Conservation (phyloP, 2,329 filamentous ascomycete genomes). For the Tolypocladium inflatum region DNA sequence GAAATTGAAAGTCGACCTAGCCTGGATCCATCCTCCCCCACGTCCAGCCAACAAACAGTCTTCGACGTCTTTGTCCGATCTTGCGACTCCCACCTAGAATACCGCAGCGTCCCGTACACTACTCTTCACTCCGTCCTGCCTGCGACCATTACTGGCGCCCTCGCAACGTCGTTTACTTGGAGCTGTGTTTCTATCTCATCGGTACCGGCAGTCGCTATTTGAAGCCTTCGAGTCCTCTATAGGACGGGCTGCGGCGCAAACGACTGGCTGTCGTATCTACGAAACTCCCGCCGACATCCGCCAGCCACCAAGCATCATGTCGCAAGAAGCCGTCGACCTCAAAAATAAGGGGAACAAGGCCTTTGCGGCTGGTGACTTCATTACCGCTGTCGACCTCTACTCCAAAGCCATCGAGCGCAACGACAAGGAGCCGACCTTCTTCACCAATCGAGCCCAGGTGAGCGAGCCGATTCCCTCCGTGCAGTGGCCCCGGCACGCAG, state of each 20-base stretch:
- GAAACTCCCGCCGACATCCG: not conserved
- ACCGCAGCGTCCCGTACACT: not conserved
- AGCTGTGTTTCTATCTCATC: not conserved
- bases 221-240: not conserved
- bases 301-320: slow-evolving; percentile 20
- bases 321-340: slow-evolving; percentile 64
- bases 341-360: slow-evolving; percentile 95
- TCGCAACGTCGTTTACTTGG: not conserved
- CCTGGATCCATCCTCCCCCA: not conserved
- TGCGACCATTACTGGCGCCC: too few relatives aligned
- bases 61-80: not conserved
- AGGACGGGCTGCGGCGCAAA: not conserved
- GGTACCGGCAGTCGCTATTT: not conserved
- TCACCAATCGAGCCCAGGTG: slow-evolving; percentile 91
- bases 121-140: too few relatives aligned
- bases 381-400: slow-evolving; percentile 71
- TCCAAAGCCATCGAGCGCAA: slow-evolving; percentile 79
- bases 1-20: not conserved
- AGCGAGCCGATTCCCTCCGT: slow-evolving; percentile 16
- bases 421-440: slow-evolving; percentile 79
- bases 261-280: not conserved
- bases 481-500: slow-evolving; percentile 9
- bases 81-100: not conserved
- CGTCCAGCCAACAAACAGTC: not conserved
- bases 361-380: slow-evolving; percentile 83